Evolutionary conservation across 2,329 filamentous ascomycete species (phyloP).

Genomic region (Dothideomycetes sp.): DNA sequence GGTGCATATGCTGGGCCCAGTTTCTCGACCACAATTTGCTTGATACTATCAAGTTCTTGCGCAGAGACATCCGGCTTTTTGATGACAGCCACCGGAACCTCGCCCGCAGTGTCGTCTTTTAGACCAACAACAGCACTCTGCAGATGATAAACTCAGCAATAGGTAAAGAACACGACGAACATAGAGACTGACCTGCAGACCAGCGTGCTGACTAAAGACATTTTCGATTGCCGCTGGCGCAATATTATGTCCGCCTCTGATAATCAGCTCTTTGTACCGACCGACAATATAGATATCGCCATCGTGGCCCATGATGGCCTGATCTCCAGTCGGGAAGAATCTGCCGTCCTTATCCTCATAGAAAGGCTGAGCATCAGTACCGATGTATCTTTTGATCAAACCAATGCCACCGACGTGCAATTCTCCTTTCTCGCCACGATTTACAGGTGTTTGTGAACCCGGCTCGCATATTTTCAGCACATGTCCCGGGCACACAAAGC

Average conservation of each 20-base stretch:
- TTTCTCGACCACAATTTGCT: not conserved
- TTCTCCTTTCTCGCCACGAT: constrained; percentile 24
- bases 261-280: constrained; percentile 29
- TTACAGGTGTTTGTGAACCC: constrained; percentile 20
- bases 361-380: constrained; percentile 20
- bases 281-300: constrained; percentile 31
- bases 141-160: too few species aligned
- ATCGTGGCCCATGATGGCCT: constrained; percentile 41
- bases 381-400: constrained; percentile 24
- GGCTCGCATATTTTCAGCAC: constrained; percentile 27
- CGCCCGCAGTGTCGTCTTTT: constrained; percentile 38
- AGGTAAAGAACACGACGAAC: too few species aligned
- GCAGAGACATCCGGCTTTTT: constrained; percentile 29
- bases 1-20: constrained; percentile 34
- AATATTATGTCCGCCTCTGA: constrained; percentile 58
- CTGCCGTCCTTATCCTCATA: constrained; percentile 19
- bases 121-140: constrained; percentile 32
- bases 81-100: constrained; percentile 40
- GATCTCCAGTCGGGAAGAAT: constrained; percentile 60
- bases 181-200: constrained; percentile 12
- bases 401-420: constrained; percentile 25
- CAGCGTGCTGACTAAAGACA: constrained; percentile 29
- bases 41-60: constrained; percentile 16
- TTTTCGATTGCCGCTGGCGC: constrained; percentile 33
- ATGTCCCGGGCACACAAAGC: constrained; percentile 34